A percentile compares a stretch with the other conserved stretches of the same genome.
Conservation (phyloP, 257 asterid genomes). For the Petunia secreta region DNA sequence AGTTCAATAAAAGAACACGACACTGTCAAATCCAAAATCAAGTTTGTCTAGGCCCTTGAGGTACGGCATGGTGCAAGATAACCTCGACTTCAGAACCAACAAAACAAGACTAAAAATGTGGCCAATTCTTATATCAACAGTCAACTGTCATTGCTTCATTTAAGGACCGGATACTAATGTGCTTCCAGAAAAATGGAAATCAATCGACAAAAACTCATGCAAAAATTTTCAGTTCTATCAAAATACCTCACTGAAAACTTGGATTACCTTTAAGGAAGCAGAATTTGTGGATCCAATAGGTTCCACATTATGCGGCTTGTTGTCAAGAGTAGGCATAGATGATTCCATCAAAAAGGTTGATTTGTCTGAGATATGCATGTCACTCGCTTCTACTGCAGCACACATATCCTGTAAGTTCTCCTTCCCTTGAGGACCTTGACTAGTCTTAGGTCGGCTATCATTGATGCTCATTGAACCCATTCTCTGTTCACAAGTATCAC, state of each 20-base stretch:
- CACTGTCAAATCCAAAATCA: background rate
- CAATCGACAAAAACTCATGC: background rate
- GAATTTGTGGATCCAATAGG: conserved; percentile 49
- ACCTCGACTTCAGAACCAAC: background rate
- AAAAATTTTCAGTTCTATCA: background rate
- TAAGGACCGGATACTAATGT: background rate
- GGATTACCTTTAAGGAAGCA: conserved; percentile 54
- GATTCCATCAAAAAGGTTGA: conserved; percentile 50
- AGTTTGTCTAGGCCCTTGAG: background rate
- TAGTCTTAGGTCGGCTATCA: conserved; percentile 39
- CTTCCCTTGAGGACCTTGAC: conserved; percentile 40
- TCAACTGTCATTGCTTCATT: background rate
- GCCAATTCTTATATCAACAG: background rate
- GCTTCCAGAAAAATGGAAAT: conserved; percentile 3
- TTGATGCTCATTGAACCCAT: conserved; percentile 59
- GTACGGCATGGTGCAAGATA: background rate
- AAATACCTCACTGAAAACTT: background rate
- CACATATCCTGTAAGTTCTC: conserved; percentile 37
- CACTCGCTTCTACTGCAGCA: conserved; percentile 31
- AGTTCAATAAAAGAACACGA: background rate
- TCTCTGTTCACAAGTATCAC: conserved; percentile 58
- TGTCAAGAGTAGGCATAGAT: conserved; percentile 33
- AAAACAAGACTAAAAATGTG: background rate
- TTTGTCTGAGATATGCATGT: conserved; percentile 38
- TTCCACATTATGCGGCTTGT: conserved; percentile 38